Percentiles rank a stretch among this genome's conserved stretches.
Evolutionary conservation across 1,284 basidiomycete genomes (phyloP).

Genomic region (Cryptococcus sp.): DNA sequence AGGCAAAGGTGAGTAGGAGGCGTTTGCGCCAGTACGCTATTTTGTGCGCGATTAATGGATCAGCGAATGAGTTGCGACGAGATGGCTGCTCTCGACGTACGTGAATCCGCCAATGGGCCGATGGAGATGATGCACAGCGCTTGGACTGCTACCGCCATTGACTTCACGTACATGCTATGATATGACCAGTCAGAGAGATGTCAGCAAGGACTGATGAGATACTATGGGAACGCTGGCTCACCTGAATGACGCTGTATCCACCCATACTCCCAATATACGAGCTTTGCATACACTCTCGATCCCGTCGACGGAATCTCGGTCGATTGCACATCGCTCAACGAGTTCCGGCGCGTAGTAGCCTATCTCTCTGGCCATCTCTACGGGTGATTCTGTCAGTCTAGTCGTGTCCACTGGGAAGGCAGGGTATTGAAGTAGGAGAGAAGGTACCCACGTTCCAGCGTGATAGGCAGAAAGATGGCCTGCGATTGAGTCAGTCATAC

Average conservation of each 20-base stretch:
- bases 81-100: constrained; percentile 57
- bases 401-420: neutral
- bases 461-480: constrained; percentile 53
- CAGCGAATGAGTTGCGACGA: neutral
- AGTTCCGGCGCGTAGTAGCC: constrained; percentile 44
- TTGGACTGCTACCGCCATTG: constrained; percentile 78
- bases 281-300: constrained; percentile 40
- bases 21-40: constrained; percentile 74
- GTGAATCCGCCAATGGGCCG: constrained; percentile 81
- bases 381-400: neutral
- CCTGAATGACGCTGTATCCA: constrained; percentile 87
- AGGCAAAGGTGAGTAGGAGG: constrained; percentile 72
- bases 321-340: constrained; percentile 30
- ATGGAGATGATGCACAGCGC: constrained; percentile 87
- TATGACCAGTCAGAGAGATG: neutral
- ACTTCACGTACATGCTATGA: constrained; percentile 77
- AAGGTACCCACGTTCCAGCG: constrained; percentile 45
- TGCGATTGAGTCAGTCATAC: constrained; percentile 7
- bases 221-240: constrained; percentile 47
- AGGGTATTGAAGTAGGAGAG: neutral
- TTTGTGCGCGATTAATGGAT: neutral
- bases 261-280: constrained; percentile 62
- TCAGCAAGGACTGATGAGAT: constrained; percentile 6
- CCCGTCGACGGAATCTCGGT: constrained; percentile 5
- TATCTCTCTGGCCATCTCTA: constrained; percentile 50